A percentile compares a stretch with the other conserved stretches of the same genome.
Evolutionary conservation across 192 early-diverging fungal species (phyloP).

Genomic region (Coemansia asiatica): DNA sequence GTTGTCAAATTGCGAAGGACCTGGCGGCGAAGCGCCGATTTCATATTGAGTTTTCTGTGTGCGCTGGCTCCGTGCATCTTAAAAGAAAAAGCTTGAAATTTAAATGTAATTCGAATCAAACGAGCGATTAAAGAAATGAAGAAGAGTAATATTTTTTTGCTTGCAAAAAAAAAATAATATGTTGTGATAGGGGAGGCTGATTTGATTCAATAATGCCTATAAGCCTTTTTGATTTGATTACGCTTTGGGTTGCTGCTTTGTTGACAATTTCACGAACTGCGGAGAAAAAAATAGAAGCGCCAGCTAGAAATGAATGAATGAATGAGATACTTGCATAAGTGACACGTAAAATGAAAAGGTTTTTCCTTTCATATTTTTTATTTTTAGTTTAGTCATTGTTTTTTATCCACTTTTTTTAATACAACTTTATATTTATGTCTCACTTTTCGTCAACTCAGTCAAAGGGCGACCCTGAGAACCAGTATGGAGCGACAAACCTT

Average conservation of each 20-base stretch:
- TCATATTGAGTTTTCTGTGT: conserved; percentile 51
- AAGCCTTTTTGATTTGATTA: not conserved
- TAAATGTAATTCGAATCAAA: not conserved
- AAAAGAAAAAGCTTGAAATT: conserved; percentile 1
- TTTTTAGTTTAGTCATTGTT: not conserved
- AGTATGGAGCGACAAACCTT: not conserved
- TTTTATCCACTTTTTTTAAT: not conserved
- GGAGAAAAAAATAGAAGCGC: too few species aligned
- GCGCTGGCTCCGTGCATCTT: conserved; percentile 45
- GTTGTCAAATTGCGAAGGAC: conserved; percentile 84
- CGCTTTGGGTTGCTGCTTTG: too few species aligned
- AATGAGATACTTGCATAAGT: too few species aligned
- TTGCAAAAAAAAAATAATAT: too few species aligned
- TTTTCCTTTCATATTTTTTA: not conserved
- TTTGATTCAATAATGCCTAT: not conserved
- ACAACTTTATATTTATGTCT: conserved; percentile 2
- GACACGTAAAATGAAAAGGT: too few species aligned
- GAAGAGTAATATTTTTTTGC: not conserved
- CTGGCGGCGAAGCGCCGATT: conserved; percentile 64
- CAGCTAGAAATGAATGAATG: too few species aligned
- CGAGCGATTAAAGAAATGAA: not conserved
- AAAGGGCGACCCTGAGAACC: not conserved
- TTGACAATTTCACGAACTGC: too few species aligned
- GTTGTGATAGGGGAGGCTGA: not conserved
- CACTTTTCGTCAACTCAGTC: not conserved